Percentiles rank a stretch among this genome's conserved stretches.
These are phyloP conservation scores for Yarrowia sp. DNA, from an alignment of 805 yeast species.

Conservation along the genomic window DNA sequence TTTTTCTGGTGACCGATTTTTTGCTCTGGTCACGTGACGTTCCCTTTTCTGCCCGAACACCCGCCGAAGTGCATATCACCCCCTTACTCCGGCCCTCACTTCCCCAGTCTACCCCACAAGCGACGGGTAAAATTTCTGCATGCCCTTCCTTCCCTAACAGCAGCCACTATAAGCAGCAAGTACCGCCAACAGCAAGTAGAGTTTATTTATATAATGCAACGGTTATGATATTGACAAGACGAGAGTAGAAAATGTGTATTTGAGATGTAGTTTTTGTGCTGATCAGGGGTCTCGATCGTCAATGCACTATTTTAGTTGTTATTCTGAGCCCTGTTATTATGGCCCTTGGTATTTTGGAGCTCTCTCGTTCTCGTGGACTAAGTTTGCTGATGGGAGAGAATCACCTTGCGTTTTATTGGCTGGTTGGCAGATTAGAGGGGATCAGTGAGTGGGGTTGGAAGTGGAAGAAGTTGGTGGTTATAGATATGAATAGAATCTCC, in stretches of 20 bases:
- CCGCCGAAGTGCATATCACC: neutral
- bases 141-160: neutral
- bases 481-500: neutral
- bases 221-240: neutral
- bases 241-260: no score
- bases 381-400: constrained; percentile 15
- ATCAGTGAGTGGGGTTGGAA: no score
- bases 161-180: neutral
- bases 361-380: neutral
- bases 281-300: no score
- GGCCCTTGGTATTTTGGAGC: neutral
- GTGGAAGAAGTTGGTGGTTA: neutral
- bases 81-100: neutral
- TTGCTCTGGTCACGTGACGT: neutral
- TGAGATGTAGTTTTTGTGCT: no score
- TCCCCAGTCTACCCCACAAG: neutral
- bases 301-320: no score
- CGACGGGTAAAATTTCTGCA: constrained; percentile 8
- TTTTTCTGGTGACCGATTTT: no score
- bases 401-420: constrained; percentile 10
- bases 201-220: constrained; percentile 24
- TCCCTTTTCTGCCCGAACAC: neutral
- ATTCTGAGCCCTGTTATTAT: neutral
- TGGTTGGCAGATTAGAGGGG: neutral
- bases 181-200: constrained; percentile 6